Evolutionary conservation across 2,329 filamentous ascomycete species (phyloP).

Genomic region (Exophiala dermatitidis): DNA sequence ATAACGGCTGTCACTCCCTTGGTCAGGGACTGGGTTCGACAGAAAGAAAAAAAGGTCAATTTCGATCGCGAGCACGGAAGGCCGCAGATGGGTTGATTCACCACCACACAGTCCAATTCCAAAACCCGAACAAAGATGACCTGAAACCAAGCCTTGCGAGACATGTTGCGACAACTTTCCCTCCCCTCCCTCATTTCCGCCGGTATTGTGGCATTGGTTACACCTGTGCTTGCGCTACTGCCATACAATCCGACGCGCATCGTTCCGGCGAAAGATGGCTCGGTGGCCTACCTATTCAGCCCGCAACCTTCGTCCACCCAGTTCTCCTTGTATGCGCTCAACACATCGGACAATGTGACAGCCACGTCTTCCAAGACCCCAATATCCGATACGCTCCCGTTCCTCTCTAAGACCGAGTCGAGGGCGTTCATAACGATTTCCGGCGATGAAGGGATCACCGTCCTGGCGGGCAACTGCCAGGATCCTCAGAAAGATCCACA

Average conservation of each 20-base stretch:
- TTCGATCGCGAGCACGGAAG: conserved; percentile 9
- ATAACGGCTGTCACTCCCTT: neutral
- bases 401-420: conserved; percentile 46
- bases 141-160: conserved; percentile 7
- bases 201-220: conserved; percentile 16
- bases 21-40: neutral
- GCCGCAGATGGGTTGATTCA: conserved; percentile 22
- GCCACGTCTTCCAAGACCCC: conserved; percentile 38
- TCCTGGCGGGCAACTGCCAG: conserved; percentile 68
- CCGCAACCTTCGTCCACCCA: conserved; percentile 45
- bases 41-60: conserved; percentile 7
- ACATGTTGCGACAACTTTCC: conserved; percentile 10
- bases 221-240: conserved; percentile 39
- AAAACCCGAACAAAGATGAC: conserved; percentile 19
- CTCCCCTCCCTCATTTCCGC: conserved; percentile 11
- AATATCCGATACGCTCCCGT: conserved; percentile 50
- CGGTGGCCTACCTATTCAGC: conserved; percentile 63
- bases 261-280: conserved; percentile 49
- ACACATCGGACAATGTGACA: conserved; percentile 54
- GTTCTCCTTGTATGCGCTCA: conserved; percentile 55
- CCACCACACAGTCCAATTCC: conserved; percentile 11
- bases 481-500: conserved; percentile 44
- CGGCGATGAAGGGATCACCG: conserved; percentile 59
- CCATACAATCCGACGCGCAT: conserved; percentile 75
- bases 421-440: conserved; percentile 59